Percentiles rank a stretch among this genome's conserved stretches.
Evolutionary conservation across 495 filamentous ascomycete species (phyloP).

Genomic region (Hypoxylon crocopeplum): DNA sequence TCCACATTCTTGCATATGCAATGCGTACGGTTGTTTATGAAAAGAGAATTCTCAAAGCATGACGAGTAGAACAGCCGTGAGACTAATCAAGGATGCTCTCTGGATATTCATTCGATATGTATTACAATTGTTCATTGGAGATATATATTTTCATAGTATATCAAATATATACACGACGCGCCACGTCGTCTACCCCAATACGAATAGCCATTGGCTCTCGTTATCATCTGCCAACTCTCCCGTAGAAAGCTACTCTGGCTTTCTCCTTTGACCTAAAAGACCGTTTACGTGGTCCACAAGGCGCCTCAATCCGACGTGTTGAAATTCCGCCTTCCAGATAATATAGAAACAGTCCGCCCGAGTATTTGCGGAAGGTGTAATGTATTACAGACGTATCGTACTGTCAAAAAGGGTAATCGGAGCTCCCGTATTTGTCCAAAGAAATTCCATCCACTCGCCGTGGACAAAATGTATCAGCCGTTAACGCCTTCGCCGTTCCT

Average conservation of each 20-base stretch:
- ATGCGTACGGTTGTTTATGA: too few species aligned
- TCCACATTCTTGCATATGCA: too few species aligned
- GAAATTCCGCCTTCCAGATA: neutral
- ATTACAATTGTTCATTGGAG: too few species aligned
- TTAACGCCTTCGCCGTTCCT: conserved; percentile 17
- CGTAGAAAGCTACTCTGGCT: neutral
- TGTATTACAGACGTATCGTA: conserved; percentile 15
- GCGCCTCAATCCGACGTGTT: neutral
- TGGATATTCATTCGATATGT: too few species aligned
- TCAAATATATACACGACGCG: conserved; percentile 21
- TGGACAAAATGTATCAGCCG: conserved; percentile 6
- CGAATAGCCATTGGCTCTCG: too few species aligned
- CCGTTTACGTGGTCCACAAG: conserved; percentile 1
- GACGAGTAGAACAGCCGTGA: too few species aligned
- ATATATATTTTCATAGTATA: neutral
- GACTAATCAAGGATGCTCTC: too few species aligned
- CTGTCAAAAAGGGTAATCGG: conserved; percentile 6
- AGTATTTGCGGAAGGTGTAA: too few species aligned
- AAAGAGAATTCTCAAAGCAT: too few species aligned
- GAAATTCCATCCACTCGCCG: neutral
- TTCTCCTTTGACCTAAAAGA: neutral
- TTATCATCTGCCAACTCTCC: neutral
- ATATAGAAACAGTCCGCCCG: too few species aligned
- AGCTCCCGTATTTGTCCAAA: neutral
- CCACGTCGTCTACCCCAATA: neutral